Base-by-base conservation (phyloP, 2,329 filamentous ascomycete genomes). In the Cercospora sp. region DNA sequence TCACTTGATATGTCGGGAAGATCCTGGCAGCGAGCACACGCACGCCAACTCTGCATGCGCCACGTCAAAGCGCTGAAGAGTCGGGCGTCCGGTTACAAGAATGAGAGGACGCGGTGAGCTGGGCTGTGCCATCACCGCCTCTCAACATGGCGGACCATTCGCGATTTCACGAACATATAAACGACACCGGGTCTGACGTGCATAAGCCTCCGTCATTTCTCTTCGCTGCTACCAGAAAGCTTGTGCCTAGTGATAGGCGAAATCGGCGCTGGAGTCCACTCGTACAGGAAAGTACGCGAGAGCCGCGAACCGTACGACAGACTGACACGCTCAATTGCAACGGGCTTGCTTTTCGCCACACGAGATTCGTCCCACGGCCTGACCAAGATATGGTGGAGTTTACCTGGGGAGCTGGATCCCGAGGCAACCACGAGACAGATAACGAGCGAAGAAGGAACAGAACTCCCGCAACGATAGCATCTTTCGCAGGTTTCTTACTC, bases 271-370 rank as follows among this genome's bases (percentile, higher is more conserved):
- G 42, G 31, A 55, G 26, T 5, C 45, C 10, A 23, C n/a, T 18
- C 10, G 30, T 30, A 16, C 16, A 55, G 10, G 45, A 23, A 5
- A 12, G 45, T 9, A 16, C 16, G 8, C n/a, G 16, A 53, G 62
- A 42, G 20, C 9, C 28, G 7, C 20, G 28, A 7, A 8, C 1
- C 16, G 8, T 58, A n/a, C 33, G 51, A 20, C 62, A 45, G 31
- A 64, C 51, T 12, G 33, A 36, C 33, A 64, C 62, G 18, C 51
- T 64, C 10, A 64, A 64, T 31, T 64, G 62, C 13, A 64, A 64
- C 51, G 62, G 62, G 3, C 51, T 64, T 30, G 62, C 51, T 13
- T 64, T 64, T 12, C 31, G 53, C 3, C 30, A 64, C 20, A 64
- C 62, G 1, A 59, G 10, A 30, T 64, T 64, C 8, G 62, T 64